These are phyloP conservation scores for Pleodorina starrii DNA, from an alignment of 139 green algal species.

Conservation along the genomic window DNA sequence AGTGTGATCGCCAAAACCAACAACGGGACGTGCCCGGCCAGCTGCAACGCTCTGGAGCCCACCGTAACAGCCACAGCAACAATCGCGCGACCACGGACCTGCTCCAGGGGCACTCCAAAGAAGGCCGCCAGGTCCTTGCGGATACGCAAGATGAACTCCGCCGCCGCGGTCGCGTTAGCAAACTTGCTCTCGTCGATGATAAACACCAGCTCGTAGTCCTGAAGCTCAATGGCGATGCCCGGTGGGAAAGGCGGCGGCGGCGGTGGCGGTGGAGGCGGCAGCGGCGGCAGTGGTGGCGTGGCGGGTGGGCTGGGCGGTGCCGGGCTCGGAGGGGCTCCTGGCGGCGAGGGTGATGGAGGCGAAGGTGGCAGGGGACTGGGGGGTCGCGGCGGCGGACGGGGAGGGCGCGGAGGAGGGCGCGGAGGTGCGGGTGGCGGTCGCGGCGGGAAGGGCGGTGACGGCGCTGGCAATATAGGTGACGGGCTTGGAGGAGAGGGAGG, in stretches of 20 bases:
- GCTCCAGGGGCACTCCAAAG: constrained; percentile 16
- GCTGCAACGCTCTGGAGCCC: no score
- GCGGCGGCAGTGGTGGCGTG: background rate
- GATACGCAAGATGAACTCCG: constrained; percentile 10
- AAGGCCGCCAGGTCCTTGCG: background rate
- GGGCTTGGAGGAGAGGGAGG: background rate
- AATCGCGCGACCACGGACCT: no score
- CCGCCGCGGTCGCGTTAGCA: background rate
- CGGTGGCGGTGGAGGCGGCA: background rate
- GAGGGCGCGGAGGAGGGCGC: background rate
- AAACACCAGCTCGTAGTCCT: constrained; percentile 12
- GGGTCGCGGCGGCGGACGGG: background rate
- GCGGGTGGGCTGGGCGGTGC: background rate
- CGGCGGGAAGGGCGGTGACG: background rate
- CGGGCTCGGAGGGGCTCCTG: background rate
- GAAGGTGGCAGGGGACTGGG: background rate
- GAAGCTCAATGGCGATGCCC: background rate
- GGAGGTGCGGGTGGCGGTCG: background rate
- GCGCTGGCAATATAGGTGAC: background rate
- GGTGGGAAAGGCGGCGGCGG: constrained; percentile 15
- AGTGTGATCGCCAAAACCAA: no score
- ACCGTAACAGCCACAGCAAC: no score
- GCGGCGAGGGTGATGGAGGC: background rate
- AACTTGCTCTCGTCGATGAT: background rate
- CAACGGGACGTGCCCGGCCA: no score